Evolutionary conservation across 2,329 filamentous ascomycete species (phyloP), one percentile per base, ranked within the genome.

Genomic region (Fusarium agapanthi): DNA sequence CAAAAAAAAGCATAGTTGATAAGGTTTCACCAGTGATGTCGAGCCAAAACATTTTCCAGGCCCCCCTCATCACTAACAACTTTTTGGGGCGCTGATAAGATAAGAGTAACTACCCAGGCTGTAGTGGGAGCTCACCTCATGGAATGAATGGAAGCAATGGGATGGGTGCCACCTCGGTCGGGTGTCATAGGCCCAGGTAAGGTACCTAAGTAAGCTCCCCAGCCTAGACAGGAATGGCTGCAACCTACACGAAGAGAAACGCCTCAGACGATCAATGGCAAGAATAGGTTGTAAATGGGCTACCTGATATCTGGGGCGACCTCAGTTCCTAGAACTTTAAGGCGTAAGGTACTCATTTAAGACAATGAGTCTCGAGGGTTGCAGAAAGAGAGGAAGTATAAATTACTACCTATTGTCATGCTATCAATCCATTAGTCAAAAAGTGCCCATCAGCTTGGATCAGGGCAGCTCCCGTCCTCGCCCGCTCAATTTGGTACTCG

Each of bases 21-120:
- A 59, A 35, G 64, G 34, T 65, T 54, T 54, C 63, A 50, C 59
- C 55, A 73, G 60, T 61, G 47, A 65, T 72, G 61, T 71, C 62
- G 75, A 59, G 44, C 61, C 71, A 74, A 74, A 80, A 81, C 79
- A 81, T 82, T 83, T 81, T 81, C 76, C 61, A 73, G 73, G 80
- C 83, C 83, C 83, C 83, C 83, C 83, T 81, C 83, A 81, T 82
- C 83, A 81, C 82, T 84, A 84, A 67, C 41, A 58, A 51, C 45
- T 51, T 51, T 69, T 74, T 72, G 30, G 47, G 30, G 66, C 32
- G 15, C 24, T 53, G 74, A 74, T 65, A 71, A 74, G 75, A 79
- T 77, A 73, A 67, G 45, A 37, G 30, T 30, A 47, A 47, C 44
- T 28, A 28, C 16, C 30, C 16, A 24, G 32, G 34, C 50, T 22